Conservation (phyloP, 177 flowering plant species). For the Vitis hybrid region DNA sequence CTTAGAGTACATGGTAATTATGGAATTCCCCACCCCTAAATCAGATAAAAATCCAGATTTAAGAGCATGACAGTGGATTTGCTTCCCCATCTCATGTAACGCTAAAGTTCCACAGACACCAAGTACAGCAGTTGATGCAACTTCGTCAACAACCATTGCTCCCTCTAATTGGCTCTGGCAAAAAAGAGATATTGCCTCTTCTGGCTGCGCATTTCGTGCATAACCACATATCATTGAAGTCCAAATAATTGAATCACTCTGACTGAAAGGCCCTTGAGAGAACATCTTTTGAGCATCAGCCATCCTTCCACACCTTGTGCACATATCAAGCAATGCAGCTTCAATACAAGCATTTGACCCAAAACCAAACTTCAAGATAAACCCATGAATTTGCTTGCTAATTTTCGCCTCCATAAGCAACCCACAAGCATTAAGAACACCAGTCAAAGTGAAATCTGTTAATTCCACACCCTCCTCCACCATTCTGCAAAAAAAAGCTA, state of each 20-base stretch:
- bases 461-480: constrained; percentile 53
- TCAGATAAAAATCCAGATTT: constrained; percentile 56
- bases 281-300: constrained; percentile 70
- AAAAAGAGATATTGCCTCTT: constrained; percentile 64
- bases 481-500: constrained; percentile 61
- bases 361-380: constrained; percentile 59
- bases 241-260: constrained; percentile 38
- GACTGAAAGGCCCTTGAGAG: constrained; percentile 26
- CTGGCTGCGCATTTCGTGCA: constrained; percentile 66
- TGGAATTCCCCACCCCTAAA: constrained; percentile 57
- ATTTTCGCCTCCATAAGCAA: constrained; percentile 35
- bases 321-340: constrained; percentile 84
- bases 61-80: constrained; percentile 62
- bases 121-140: constrained; percentile 54
- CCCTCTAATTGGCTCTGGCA: constrained; percentile 36
- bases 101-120: constrained; percentile 78
- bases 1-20: constrained; percentile 77
- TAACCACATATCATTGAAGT: constrained; percentile 83
- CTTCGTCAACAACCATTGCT: constrained; percentile 51
- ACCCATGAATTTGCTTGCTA: constrained; percentile 80
- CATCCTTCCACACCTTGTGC: constrained; percentile 73
- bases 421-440: constrained; percentile 67
- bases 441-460: constrained; percentile 71
- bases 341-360: constrained; percentile 53
- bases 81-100: constrained; percentile 63